Evolutionary conservation across 2,329 filamentous ascomycete species (phyloP).

Genomic region (Sodiomyces alkalinus): DNA sequence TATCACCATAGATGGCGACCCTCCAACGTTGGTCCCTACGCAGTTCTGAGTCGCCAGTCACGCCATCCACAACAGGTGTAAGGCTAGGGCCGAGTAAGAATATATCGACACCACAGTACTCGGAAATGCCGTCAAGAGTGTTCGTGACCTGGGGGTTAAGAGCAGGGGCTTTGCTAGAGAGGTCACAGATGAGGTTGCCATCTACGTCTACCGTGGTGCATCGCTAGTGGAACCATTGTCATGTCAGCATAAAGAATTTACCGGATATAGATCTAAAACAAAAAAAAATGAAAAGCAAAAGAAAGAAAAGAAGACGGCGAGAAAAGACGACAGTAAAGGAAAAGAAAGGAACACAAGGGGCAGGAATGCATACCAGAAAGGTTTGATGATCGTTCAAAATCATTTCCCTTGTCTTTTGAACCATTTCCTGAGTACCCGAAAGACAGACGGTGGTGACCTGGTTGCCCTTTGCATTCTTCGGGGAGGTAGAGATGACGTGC

Average conservation of each 20-base stretch:
- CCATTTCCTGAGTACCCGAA: slow-evolving; percentile 72
- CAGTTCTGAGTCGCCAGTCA: slow-evolving; percentile 66
- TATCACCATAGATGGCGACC: slow-evolving; percentile 87
- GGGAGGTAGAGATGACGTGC: slow-evolving; percentile 67
- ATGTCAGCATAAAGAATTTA: not conserved
- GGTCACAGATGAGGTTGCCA: slow-evolving; percentile 73
- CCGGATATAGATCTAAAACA: not conserved
- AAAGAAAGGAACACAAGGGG: not conserved
- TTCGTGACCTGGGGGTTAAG: slow-evolving; percentile 65
- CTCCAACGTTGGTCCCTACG: slow-evolving; percentile 82
- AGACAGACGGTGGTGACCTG: slow-evolving; percentile 81
- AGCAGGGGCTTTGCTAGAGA: slow-evolving; percentile 35
- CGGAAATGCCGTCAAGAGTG: slow-evolving; percentile 74
- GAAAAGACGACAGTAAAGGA: slow-evolving; percentile 7
- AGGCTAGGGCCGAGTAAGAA: slow-evolving; percentile 88
- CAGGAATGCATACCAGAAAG: slow-evolving; percentile 59
- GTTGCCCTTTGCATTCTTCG: slow-evolving; percentile 51
- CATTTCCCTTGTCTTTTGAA: slow-evolving; percentile 77
- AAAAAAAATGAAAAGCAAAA: not conserved
- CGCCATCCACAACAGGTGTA: slow-evolving; percentile 57
- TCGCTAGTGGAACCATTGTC: no score
- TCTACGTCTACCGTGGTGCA: slow-evolving; percentile 91
- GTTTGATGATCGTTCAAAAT: slow-evolving; percentile 88
- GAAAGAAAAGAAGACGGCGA: slow-evolving; percentile 6
- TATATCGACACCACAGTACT: slow-evolving; percentile 87